Percentiles rank a stretch among this genome's conserved stretches.
Conservation (phyloP, 2,329 filamentous ascomycete genomes). For the Pseudopithomyces maydicus region DNA sequence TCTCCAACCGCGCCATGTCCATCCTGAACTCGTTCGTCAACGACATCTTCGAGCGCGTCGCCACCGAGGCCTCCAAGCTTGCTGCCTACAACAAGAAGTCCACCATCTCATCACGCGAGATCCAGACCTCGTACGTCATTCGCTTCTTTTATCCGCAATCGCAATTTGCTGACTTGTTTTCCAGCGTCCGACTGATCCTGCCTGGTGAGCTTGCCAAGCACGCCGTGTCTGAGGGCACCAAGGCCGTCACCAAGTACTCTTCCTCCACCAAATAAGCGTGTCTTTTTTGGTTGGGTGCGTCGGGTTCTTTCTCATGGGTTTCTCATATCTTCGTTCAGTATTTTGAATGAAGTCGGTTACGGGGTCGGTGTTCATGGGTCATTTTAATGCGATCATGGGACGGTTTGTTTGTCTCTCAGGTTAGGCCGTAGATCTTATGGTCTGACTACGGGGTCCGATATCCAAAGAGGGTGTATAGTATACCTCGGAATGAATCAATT, state of each 20-base stretch:
- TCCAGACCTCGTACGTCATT: conserved; percentile 84
- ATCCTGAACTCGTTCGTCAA: conserved; percentile 99
- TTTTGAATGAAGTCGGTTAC: conserved; percentile 46
- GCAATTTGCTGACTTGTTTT: conserved; percentile 30
- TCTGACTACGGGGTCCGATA: conserved; percentile 45
- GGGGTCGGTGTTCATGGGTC: conserved; percentile 51
- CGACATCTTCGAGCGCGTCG: conserved; percentile 99
- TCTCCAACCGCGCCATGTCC: conserved; percentile 99
- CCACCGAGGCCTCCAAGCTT: conserved; percentile 97
- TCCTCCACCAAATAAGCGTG: conserved; percentile 93
- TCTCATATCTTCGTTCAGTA: conserved; percentile 50
- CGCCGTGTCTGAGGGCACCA: conserved; percentile 98
- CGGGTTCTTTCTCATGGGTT: conserved; percentile 57
- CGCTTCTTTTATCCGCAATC: background rate
- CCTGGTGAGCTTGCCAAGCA: conserved; percentile 99
- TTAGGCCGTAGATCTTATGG: conserved; percentile 41
- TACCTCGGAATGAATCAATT: conserved; percentile 49
- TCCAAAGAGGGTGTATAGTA: conserved; percentile 48
- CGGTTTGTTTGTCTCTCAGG: conserved; percentile 49
- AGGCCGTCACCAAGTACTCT: conserved; percentile 99
- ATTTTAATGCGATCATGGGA: conserved; percentile 59
- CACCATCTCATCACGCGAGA: conserved; percentile 98
- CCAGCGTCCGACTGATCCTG: conserved; percentile 88
- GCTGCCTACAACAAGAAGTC: conserved; percentile 99
- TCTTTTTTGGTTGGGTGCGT: conserved; percentile 41